Conservation (phyloP, 192 early-diverging fungal genomes). For the Polychytrium aggregatum region DNA sequence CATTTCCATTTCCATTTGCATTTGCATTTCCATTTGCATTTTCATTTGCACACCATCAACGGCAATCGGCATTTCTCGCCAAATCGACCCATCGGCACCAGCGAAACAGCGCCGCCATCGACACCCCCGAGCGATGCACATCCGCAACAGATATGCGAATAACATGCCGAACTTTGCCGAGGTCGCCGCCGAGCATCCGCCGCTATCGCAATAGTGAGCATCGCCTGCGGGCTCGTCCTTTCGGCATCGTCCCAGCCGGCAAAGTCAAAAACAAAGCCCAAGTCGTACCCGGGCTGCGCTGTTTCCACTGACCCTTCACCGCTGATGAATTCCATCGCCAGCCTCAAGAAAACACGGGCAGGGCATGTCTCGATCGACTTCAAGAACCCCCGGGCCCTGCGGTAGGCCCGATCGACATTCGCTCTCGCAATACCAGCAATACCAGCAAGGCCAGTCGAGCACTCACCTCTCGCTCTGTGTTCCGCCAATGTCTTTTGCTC, state of each 20-base stretch:
- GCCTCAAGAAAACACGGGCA: constrained; percentile 2
- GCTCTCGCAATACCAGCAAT: no score
- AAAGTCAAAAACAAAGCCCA: no score
- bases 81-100: no score
- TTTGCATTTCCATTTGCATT: no score
- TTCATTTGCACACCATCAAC: no score
- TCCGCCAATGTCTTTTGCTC: not conserved
- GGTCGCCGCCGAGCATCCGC: constrained; percentile 32
- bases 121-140: no score
- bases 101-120: no score
- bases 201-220: constrained; percentile 41
- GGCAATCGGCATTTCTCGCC: no score
- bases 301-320: not conserved
- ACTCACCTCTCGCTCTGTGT: not conserved
- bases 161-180: constrained; percentile 42
- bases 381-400: constrained; percentile 44
- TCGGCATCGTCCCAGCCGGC: no score
- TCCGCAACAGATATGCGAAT: constrained; percentile 40
- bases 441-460: not conserved
- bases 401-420: constrained; percentile 17
- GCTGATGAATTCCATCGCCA: not conserved
- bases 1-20: no score
- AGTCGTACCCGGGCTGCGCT: not conserved
- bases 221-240: no score
- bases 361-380: constrained; percentile 42